Percentiles rank a stretch among this genome's conserved stretches.
phyloP scores from a whole-genome alignment of 176 grass and related monocot species.

The Cenchrus purpureus region DNA sequence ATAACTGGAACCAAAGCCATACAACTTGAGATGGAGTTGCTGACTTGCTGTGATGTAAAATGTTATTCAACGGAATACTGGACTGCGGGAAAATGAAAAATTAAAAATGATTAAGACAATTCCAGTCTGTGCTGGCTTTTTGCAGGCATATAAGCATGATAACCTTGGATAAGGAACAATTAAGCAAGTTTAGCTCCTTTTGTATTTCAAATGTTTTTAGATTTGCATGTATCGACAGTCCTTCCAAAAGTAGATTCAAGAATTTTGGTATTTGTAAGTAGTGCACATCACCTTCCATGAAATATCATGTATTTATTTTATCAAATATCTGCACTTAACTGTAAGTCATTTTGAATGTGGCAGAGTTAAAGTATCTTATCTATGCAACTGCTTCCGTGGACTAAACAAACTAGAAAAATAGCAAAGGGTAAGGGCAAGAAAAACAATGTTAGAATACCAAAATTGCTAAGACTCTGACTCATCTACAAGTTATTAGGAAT shows the following conservation, averaged over 20 bases:
- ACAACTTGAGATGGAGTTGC: background rate
- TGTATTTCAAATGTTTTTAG: background rate
- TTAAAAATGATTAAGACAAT: background rate
- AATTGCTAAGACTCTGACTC: background rate
- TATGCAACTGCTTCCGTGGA: slow-evolving; percentile 9
- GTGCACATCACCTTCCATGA: background rate
- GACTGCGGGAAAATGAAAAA: background rate
- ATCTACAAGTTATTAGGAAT: slow-evolving; percentile 14
- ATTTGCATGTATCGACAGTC: background rate
- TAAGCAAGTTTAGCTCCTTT: background rate
- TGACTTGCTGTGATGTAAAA: background rate
- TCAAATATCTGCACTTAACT: background rate
- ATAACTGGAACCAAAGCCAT: slow-evolving; percentile 3
- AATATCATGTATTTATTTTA: background rate
- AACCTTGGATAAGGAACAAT: background rate
- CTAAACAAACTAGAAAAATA: slow-evolving; percentile 2
- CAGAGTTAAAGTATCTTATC: background rate
- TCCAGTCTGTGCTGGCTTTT: background rate
- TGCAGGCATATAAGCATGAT: background rate
- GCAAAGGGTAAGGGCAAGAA: background rate
- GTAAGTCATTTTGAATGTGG: background rate
- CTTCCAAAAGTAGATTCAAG: background rate
- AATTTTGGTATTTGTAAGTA: background rate
- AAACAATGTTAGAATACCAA: background rate
- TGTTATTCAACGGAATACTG: background rate